Evolutionary conservation across 1,284 basidiomycete species (phyloP).

Genomic region (Irpex sp.): DNA sequence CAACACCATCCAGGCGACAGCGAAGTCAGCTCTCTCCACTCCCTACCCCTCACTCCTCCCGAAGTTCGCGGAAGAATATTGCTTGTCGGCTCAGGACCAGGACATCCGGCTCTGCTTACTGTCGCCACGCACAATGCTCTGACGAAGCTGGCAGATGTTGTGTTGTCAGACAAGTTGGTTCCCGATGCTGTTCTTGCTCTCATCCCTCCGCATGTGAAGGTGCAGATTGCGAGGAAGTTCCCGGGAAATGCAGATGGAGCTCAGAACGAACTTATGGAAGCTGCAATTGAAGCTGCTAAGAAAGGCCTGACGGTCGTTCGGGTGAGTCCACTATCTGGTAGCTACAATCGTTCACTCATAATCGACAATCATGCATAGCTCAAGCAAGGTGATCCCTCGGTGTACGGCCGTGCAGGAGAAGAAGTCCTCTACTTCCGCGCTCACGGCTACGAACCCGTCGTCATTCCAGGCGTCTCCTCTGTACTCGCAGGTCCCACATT

Average conservation of each 20-base stretch:
- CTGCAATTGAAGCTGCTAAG: slow-evolving; percentile 78
- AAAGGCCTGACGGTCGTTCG: slow-evolving; percentile 86
- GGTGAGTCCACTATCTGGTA: slow-evolving; percentile 36
- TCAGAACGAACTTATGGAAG: slow-evolving; percentile 91
- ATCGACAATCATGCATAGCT: slow-evolving; percentile 43
- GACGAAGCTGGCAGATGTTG: slow-evolving; percentile 77
- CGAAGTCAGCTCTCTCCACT: slow-evolving; percentile 24
- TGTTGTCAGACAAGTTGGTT: slow-evolving; percentile 97
- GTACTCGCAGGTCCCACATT: slow-evolving; percentile 89
- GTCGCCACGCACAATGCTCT: slow-evolving; percentile 82
- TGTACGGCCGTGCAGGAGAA: slow-evolving; percentile 93
- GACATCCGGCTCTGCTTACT: slow-evolving; percentile 90
- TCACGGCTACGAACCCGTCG: slow-evolving; percentile 77
- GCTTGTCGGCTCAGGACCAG: slow-evolving; percentile 92
- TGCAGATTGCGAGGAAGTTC: slow-evolving; percentile 93
- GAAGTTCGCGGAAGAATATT: slow-evolving; percentile 65
- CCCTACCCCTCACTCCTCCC: slow-evolving; percentile 27
- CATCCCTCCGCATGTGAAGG: slow-evolving; percentile 71
- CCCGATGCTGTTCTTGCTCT: slow-evolving; percentile 84
- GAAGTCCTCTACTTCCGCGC: slow-evolving; percentile 90
- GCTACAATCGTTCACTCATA: neutral
- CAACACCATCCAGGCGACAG: slow-evolving; percentile 17
- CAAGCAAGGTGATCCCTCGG: slow-evolving; percentile 95
- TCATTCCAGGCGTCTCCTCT: slow-evolving; percentile 89
- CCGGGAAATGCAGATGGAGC: slow-evolving; percentile 96